phyloP scores from a whole-genome alignment of 164 flowering plant species.

The Chloranthus sessilifolius region DNA sequence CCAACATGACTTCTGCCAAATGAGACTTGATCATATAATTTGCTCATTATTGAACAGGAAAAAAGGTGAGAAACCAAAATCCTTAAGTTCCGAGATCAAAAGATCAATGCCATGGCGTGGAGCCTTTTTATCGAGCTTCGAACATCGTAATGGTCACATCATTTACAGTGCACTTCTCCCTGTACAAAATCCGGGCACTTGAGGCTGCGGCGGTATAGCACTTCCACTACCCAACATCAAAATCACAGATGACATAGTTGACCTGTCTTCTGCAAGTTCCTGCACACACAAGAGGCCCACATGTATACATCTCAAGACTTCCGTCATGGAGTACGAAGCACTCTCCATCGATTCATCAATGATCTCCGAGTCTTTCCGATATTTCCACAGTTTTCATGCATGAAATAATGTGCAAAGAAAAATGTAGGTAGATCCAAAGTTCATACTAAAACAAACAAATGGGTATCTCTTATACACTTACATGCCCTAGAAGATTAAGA shows the following conservation, averaged over 20 bases:
- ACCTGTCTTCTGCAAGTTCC: conserved; percentile 8
- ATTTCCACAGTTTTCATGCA: conserved; percentile 15
- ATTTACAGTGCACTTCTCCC: background rate
- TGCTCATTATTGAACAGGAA: too few relatives aligned
- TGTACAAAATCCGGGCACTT: background rate
- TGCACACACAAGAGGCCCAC: conserved; percentile 16
- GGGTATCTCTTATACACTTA: too few relatives aligned
- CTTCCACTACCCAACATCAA: conserved; percentile 8
- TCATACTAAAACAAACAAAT: background rate
- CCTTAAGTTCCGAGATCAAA: too few relatives aligned
- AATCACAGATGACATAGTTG: conserved; percentile 8
- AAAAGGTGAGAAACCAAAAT: too few relatives aligned
- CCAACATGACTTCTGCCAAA: too few relatives aligned
- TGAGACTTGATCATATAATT: too few relatives aligned
- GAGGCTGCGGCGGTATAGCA: background rate
- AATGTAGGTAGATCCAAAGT: background rate
- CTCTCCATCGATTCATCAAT: conserved; percentile 1
- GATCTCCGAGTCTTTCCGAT: conserved; percentile 5
- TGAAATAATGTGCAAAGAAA: background rate
- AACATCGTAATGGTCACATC: background rate
- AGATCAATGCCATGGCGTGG: too few relatives aligned
- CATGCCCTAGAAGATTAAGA: conserved; percentile 9
- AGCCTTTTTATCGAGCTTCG: too few relatives aligned
- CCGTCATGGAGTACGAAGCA: background rate
- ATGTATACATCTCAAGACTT: conserved; percentile 10